Evolutionary conservation across 768 basidiomycete species (phyloP), one percentile per base, ranked within the genome.

Genomic region (Amanita molliuscula): DNA sequence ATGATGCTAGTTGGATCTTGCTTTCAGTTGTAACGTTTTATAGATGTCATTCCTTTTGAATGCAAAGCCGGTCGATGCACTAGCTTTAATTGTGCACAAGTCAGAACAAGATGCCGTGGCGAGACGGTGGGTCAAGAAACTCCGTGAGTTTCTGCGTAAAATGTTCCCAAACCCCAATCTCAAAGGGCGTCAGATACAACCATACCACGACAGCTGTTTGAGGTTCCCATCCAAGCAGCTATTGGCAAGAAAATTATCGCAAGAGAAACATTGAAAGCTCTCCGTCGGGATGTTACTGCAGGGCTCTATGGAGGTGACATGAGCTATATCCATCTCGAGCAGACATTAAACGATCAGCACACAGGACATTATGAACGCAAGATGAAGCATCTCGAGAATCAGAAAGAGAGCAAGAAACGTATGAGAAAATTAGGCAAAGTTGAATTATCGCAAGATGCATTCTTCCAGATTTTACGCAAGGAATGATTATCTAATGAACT

Each of bases 1-100:
- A 44, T 9, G 29, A 20, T 42, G 15, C 37, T 50, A 47, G 7
- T 48, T 41, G 11, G 40, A 11, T 38, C 18, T 34, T 11, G 9
- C 23, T 18, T 20, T 4, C 38, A 15, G 43, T 8, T 16, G 13
- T 41, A 36, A 26, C 43, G 15, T 29, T 42, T 47, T 28, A 34
- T 18, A 95, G 88, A 92, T 99, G 82, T 77, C 79, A 33, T 92
- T 99, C 63, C 71, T 96, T 43, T 71, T 99, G 38, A 97, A 97
- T 56, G 76, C 76, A 28, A 86, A 88, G 62, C 83, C 88, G 1
- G 86, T 99, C 20, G 96, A 99, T 61, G 95, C 96, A 1, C 72
- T 99, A 25, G 90, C 94, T 20, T 72, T 95, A 56, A 86, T 98
- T 53, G 84, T 97, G 1, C 94, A 97, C 64, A 76, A 81, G 18